Conservation (phyloP, 129 eudicot genomes). For the Solidago caesia region DNA sequence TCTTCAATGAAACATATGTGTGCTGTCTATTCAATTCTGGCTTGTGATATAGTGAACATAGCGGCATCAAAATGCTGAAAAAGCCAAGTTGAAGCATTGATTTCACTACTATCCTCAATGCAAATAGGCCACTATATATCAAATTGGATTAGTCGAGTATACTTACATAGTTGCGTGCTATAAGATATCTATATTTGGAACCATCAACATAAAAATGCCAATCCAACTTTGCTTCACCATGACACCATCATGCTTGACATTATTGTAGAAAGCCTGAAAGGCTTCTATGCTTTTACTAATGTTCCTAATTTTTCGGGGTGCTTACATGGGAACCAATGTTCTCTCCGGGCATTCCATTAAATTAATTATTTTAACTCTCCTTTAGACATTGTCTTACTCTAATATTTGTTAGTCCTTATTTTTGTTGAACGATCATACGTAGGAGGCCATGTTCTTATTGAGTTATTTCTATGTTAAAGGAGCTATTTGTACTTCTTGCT, state of each 20-base stretch:
- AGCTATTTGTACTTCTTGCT: constrained; percentile 9
- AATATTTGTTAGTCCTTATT: not conserved
- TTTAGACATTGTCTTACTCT: not conserved
- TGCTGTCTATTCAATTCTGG: constrained; percentile 6
- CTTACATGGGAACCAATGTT: constrained; percentile 11
- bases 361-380: not conserved
- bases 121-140: not conserved
- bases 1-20: constrained; percentile 12
- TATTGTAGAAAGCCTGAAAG: not conserved
- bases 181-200: not conserved
- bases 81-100: not conserved
- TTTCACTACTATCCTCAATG: not conserved
- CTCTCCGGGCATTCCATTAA: not conserved
- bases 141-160: constrained; percentile 4
- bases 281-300: not conserved
- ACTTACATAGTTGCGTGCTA: not conserved
- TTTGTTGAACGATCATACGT: not conserved
- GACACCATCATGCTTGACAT: not conserved
- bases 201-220: not conserved
- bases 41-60: constrained; percentile 11
- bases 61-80: constrained; percentile 18
- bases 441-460: not conserved
- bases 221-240: not conserved
- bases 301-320: not conserved
- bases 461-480: not conserved